Conservation (phyloP, 192 early-diverging fungal genomes). For the Gigaspora rosea region DNA sequence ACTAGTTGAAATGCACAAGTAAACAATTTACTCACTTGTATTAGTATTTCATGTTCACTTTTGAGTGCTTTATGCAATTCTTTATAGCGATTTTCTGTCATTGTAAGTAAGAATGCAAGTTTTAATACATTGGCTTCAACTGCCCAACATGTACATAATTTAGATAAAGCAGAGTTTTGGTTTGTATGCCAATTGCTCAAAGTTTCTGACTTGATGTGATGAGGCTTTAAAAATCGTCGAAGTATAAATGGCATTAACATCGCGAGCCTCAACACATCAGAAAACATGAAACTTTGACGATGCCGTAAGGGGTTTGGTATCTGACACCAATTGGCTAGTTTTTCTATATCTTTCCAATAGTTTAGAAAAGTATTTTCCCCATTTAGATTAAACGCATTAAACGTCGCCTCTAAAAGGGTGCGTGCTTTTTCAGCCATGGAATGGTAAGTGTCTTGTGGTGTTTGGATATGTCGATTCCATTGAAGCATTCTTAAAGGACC, state of each 20-base stretch:
- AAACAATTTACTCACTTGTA: no score
- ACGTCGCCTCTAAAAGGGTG: neutral
- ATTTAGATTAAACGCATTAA: neutral
- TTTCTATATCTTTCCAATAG: neutral
- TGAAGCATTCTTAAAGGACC: neutral
- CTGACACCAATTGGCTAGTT: neutral
- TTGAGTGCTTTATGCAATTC: no score
- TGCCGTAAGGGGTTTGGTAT: neutral
- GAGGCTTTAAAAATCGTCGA: neutral
- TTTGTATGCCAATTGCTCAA: neutral
- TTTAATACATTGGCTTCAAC: no score
- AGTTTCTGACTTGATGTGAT: neutral
- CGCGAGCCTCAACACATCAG: neutral
- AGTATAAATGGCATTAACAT: constrained; percentile 25
- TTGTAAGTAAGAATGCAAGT: no score
- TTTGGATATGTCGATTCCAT: neutral
- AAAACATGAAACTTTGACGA: constrained; percentile 15
- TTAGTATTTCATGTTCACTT: no score
- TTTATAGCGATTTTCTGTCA: no score
- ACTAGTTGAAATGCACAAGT: no score
- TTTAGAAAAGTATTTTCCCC: neutral
- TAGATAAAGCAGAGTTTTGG: no score
- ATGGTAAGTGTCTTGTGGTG: neutral
- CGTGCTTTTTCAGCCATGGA: constrained; percentile 33
- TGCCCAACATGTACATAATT: no score